Base-by-base conservation (phyloP, 768 basidiomycete genomes). In the Peribolospora baueri region DNA sequence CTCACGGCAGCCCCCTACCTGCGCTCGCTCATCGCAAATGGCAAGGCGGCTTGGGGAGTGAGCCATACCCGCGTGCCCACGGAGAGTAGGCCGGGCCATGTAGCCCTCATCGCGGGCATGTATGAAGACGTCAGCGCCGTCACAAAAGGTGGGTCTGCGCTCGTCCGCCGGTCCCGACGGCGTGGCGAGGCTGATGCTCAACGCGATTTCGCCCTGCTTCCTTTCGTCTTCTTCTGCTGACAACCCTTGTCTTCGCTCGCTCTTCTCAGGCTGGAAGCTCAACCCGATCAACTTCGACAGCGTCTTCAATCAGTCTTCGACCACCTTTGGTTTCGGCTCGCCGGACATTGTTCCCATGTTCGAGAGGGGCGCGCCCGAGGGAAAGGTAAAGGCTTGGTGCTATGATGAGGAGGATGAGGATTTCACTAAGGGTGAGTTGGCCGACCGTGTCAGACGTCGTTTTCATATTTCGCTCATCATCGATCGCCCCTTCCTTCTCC, bases 281-380 rank as follows among this genome's bases (percentile, higher is more conserved):
- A 47, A 59, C 60, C 56, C 73, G 66, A 71, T 87, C 51, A 76
- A 84, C 61, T 87, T 88, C 64, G 84, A 88, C 65, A 84, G 83
- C 1, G 77, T 87, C 10, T 84, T 88, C 66, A 88, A 87, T 62
- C 80, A 78, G 61, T 84, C 83, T 3, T 74, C 72, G 45, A 69
- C 73, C 25, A 83, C 83, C 0, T 88, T 77, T 63, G 80, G 82
- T 1, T 87, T 88, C 57, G 85, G 85, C 0, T 82, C 81, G 2
- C 85, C 85, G 0, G 85, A 88, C 65, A 88, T 88, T 52, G 66
- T 87, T 4, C 84, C 83, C 3, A 87, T 88, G 80, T 88, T 88
- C 61, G 69, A 76, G 6, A 72, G 75, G n/a, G 82, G 82, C 13
- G 81, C 83, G 0, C 71, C 72, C 40, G 46, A 51, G 0, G 78